Percentiles rank a stretch among this genome's conserved stretches.
Conservation (phyloP, 2,329 filamentous ascomycete species). For the Shiraia bambusicola region DNA sequence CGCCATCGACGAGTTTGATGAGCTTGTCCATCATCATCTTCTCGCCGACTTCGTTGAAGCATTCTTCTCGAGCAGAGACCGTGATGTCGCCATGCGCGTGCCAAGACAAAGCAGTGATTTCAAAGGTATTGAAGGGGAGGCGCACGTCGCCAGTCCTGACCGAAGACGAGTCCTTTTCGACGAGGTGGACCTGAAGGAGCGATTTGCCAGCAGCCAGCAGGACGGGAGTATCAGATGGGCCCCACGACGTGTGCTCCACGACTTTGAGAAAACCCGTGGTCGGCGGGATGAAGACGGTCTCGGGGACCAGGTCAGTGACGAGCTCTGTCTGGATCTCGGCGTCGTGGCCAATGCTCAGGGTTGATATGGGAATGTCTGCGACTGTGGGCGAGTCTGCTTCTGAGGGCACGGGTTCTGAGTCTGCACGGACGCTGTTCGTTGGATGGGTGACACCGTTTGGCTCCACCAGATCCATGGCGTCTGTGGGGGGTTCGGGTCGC, state of each 20-base stretch:
- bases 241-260: slow-evolving; percentile 42
- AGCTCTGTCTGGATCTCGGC: slow-evolving; percentile 42
- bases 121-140: slow-evolving; percentile 34
- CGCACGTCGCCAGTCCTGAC: slow-evolving; percentile 27
- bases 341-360: slow-evolving; percentile 43
- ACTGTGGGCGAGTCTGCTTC: slow-evolving; percentile 43
- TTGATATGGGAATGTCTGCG: slow-evolving; percentile 43
- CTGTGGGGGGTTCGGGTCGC: slow-evolving; percentile 43
- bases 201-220: slow-evolving; percentile 41
- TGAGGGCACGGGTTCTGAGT: slow-evolving; percentile 40
- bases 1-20: slow-evolving; percentile 36
- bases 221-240: slow-evolving; percentile 30
- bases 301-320: slow-evolving; percentile 32
- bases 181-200: slow-evolving; percentile 36
- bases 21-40: slow-evolving; percentile 43
- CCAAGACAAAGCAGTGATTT: slow-evolving; percentile 42
- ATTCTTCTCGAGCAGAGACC: slow-evolving; percentile 39
- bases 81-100: slow-evolving; percentile 36
- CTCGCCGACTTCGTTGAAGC: slow-evolving; percentile 40
- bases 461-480: slow-evolving; percentile 50
- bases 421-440: slow-evolving; percentile 34
- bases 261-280: slow-evolving; percentile 25
- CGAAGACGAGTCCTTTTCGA: slow-evolving; percentile 19
- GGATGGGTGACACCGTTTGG: slow-evolving; percentile 34
- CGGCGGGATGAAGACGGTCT: slow-evolving; percentile 32